These are phyloP conservation scores for Theobroma grandiflorum DNA, from an alignment of 441 rosid species.

Conservation along the genomic window DNA sequence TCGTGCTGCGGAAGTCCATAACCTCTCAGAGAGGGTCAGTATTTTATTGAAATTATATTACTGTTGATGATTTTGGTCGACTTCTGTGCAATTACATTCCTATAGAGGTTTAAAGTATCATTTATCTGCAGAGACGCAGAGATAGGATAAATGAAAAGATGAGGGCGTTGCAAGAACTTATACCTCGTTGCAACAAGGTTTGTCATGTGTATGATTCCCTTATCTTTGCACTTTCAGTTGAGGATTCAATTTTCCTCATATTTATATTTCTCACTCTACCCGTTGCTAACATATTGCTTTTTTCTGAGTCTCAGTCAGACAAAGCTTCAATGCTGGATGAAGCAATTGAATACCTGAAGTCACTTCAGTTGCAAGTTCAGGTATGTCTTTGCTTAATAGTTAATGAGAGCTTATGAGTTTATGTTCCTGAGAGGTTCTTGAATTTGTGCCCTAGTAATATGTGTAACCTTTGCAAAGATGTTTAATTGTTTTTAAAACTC, in stretches of 20 bases:
- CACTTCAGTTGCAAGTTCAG: constrained; percentile 85
- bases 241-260: background rate
- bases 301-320: constrained; percentile 65
- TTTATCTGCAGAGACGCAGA: constrained; percentile 68
- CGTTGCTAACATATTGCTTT: background rate
- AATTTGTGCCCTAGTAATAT: background rate
- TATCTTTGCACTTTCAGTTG: background rate
- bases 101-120: background rate
- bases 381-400: constrained; percentile 39
- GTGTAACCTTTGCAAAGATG: background rate
- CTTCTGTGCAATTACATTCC: constrained; percentile 23
- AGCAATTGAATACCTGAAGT: constrained; percentile 79
- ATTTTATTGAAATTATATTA: background rate
- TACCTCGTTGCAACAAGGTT: constrained; percentile 94
- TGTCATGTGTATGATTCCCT: background rate
- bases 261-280: background rate
- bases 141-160: constrained; percentile 90
- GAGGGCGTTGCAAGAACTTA: constrained; percentile 84
- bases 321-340: constrained; percentile 98
- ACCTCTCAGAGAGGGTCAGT: constrained; percentile 92
- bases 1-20: constrained; percentile 97
- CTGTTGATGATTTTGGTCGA: constrained; percentile 21
- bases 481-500: background rate
- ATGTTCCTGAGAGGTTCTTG: background rate
- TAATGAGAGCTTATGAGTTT: background rate